Percentiles rank a stretch among this genome's conserved stretches.
phyloP scores from a whole-genome alignment of 2,329 filamentous ascomycete species.

The Colletotrichum tanaceti region DNA sequence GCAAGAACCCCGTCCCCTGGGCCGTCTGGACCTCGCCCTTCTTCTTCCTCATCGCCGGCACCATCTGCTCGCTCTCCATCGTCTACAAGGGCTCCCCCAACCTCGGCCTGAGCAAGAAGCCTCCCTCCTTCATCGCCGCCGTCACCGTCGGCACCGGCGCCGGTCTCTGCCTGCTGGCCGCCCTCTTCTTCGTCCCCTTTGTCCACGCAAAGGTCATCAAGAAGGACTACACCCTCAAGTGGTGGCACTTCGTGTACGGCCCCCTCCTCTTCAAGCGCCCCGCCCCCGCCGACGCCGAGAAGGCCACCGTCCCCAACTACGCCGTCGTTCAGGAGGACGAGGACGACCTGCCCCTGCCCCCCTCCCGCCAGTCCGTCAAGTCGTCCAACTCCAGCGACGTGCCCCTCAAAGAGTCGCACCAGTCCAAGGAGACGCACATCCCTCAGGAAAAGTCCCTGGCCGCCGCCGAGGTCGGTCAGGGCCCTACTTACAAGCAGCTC shows the following conservation, averaged over 20 bases:
- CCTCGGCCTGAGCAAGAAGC: slow-evolving; percentile 73
- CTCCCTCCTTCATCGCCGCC: slow-evolving; percentile 72
- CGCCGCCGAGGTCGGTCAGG: slow-evolving; percentile 60
- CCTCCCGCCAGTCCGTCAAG: slow-evolving; percentile 46
- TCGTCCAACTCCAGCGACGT: slow-evolving; percentile 52
- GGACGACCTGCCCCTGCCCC: slow-evolving; percentile 50
- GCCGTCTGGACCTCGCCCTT: slow-evolving; percentile 79
- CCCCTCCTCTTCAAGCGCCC: slow-evolving; percentile 73
- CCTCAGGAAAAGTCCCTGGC: slow-evolving; percentile 46
- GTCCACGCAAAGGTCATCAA: slow-evolving; percentile 75
- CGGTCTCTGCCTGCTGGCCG: slow-evolving; percentile 69
- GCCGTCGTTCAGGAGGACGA: slow-evolving; percentile 77
- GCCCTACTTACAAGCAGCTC: slow-evolving; percentile 70
- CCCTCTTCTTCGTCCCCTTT: slow-evolving; percentile 79
- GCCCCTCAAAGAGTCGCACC: slow-evolving; percentile 53
- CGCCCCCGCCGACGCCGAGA: slow-evolving; percentile 63
- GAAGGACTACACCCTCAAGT: slow-evolving; percentile 73
- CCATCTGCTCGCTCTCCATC: slow-evolving; percentile 79
- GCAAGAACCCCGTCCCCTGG: slow-evolving; percentile 78
- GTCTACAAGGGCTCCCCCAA: slow-evolving; percentile 84
- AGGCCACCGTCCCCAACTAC: slow-evolving; percentile 77
- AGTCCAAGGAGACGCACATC: slow-evolving; percentile 50
- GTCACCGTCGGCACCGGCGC: slow-evolving; percentile 74
- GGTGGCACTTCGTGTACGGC: slow-evolving; percentile 71
- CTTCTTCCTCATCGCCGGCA: slow-evolving; percentile 81